A percentile compares a stretch with the other conserved stretches of the same genome.
These are phyloP conservation scores for Solanum okadae DNA, from an alignment of 257 asterid species.

Conservation along the genomic window DNA sequence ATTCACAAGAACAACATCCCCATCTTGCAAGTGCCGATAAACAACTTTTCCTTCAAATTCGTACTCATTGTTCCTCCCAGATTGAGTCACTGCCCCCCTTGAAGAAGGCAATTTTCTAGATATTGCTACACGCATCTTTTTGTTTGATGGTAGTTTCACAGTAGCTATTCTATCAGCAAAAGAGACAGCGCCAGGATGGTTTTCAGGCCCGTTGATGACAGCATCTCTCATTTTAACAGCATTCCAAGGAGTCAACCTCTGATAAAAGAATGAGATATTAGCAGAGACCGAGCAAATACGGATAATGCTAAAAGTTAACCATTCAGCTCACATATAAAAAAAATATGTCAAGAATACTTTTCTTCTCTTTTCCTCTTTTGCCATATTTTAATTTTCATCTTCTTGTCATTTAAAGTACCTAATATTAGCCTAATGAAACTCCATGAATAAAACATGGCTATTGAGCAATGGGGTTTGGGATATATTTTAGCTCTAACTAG, in stretches of 20 bases:
- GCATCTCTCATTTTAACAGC: constrained; percentile 70
- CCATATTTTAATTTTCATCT: background rate
- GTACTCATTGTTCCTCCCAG: constrained; percentile 50
- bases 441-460: background rate
- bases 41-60: constrained; percentile 86
- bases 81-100: constrained; percentile 51
- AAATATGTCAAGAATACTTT: background rate
- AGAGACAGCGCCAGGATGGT: constrained; percentile 78
- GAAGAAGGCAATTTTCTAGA: constrained; percentile 86
- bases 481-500: background rate
- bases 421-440: background rate
- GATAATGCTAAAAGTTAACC: background rate
- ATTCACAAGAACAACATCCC: constrained; percentile 95
- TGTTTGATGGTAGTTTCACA: constrained; percentile 30
- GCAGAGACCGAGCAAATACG: background rate
- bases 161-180: constrained; percentile 63
- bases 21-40: constrained; percentile 89
- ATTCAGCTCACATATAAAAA: background rate
- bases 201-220: constrained; percentile 76
- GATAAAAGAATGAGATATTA: constrained; percentile 9
- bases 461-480: background rate
- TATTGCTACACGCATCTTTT: constrained; percentile 47
- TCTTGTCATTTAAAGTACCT: background rate
- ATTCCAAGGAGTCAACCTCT: constrained; percentile 99
- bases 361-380: background rate